Evolutionary conservation across 2,329 filamentous ascomycete genomes (phyloP).

Genomic region (Pseudonectria buxi): DNA sequence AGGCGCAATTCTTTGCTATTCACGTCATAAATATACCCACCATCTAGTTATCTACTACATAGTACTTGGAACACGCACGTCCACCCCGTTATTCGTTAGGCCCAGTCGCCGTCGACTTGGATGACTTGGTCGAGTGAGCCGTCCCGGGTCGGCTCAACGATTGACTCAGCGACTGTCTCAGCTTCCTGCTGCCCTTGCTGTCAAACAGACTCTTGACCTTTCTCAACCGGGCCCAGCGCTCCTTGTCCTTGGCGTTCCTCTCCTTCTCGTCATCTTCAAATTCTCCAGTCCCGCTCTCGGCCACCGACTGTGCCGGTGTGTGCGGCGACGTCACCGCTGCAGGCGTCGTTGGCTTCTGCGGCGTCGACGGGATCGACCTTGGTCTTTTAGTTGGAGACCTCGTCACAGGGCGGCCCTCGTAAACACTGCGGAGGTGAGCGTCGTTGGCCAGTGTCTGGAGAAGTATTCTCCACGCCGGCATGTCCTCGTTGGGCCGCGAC

Average conservation of each 20-base stretch:
- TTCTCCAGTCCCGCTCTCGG: slow-evolving; percentile 6
- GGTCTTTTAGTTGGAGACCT: slow-evolving; percentile 6
- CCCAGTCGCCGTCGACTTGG: slow-evolving; percentile 9
- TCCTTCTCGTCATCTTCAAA: slow-evolving; percentile 35
- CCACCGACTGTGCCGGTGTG: slow-evolving; percentile 8
- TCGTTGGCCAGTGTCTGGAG: slow-evolving; percentile 52
- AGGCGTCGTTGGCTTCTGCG: slow-evolving; percentile 12
- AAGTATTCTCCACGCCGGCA: slow-evolving; percentile 50
- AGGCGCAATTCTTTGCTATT: no score
- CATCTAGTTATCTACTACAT: no score
- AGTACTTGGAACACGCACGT: no score
- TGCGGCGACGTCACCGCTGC: slow-evolving; percentile 10
- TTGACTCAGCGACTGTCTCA: slow-evolving; percentile 32
- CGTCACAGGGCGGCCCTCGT: slow-evolving; percentile 23
- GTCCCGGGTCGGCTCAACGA: slow-evolving; percentile 33
- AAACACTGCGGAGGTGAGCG: slow-evolving; percentile 41
- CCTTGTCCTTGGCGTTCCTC: slow-evolving; percentile 57
- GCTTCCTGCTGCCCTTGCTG: slow-evolving; percentile 53
- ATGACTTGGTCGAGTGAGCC: slow-evolving; percentile 20
- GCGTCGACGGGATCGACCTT: slow-evolving; percentile 15
- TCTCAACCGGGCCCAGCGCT: slow-evolving; percentile 64
- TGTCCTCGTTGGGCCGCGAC: slow-evolving; percentile 28
- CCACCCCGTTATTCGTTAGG: no score
- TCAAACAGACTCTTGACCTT: slow-evolving; percentile 67
- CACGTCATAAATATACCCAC: no score